Conservation (phyloP, 2,329 filamentous ascomycete species). For the Calonectria hawksworthii region DNA sequence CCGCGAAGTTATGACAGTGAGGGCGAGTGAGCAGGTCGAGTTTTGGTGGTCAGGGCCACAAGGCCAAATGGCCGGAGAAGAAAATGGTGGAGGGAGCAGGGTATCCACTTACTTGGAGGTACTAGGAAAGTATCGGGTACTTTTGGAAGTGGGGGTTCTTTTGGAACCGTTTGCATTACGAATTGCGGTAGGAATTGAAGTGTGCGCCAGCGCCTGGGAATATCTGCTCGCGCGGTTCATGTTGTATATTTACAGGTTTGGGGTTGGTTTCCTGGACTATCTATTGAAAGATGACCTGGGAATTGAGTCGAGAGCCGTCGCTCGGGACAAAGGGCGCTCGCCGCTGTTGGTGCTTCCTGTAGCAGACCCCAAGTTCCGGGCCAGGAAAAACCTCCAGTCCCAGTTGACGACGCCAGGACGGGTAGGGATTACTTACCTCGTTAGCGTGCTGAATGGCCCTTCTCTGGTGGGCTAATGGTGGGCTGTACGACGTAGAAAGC, state of each 20-base stretch:
- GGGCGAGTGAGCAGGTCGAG: constrained; percentile 8
- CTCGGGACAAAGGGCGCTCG: neutral
- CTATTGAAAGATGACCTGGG: neutral
- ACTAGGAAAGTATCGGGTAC: constrained; percentile 21
- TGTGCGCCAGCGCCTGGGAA: neutral
- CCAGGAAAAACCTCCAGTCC: neutral
- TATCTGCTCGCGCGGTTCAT: neutral
- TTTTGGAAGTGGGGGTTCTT: constrained; percentile 18
- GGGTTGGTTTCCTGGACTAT: neutral
- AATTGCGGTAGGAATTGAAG: neutral
- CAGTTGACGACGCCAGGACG: neutral
- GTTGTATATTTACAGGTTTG: neutral
- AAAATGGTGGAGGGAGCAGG: neutral
- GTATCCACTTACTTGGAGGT: neutral
- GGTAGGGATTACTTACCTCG: constrained; percentile 6
- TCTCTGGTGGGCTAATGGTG: constrained; percentile 4
- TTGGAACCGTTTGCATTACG: neutral
- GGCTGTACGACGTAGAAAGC: constrained; percentile 10
- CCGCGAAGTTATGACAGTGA: neutral
- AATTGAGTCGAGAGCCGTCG: neutral
- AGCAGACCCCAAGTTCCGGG: neutral
- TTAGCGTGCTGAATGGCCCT: constrained; percentile 3
- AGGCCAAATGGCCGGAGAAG: neutral
- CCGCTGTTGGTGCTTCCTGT: neutral
- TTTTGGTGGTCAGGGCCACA: neutral